Base-by-base conservation (phyloP, 345 rosid genomes). In the Triadica sebifera region DNA sequence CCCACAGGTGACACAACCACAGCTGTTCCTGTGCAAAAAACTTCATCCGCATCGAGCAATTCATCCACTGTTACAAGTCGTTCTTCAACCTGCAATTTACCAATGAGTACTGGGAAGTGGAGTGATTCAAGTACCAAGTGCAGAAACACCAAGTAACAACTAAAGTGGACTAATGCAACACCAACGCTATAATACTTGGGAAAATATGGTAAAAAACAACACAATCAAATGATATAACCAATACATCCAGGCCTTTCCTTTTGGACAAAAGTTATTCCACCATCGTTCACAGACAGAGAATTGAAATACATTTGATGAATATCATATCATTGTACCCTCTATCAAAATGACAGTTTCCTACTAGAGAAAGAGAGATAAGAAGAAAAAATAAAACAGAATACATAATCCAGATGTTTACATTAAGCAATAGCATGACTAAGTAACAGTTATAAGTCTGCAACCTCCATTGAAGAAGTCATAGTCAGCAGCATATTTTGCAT, bases 1-100 rank as follows among this genome's bases (percentile, higher is more conserved):
- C 98, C 98, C 37, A 95, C 97, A 0, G 98, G 98, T 39, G 99
- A 95, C 38, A 95, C 87, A 72, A 95, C 98, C 73, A 95, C 99
- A 0, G 99, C 98, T 19, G 99, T 95, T 46, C 99, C 98, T 4
- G 97, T 95, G 78, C 97, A 95, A 82, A 95, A 95, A 45, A 93
- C 96, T 81, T 95, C 99, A 64, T 93, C 98, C 0, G 99, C 98
- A 74, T 85, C 91, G 62, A 95, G 87, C 83, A 95, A 83, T 70
- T 95, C 99, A 61, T 88, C 93, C 67, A 91, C 91, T 0, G 81
- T 43, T 67, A 91, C 93, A 37, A 16, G 84, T 41, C 94, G 87
- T 74, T 91, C 94, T 80, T 91, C 94, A 67, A 93, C 98, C 93
- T 93, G 84, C 74, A 76, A 24, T 25, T 47, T 39, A 67, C 10